These are phyloP conservation scores for Pseudogymnoascus sp. DNA, from an alignment of 2,329 filamentous ascomycete species.

Conservation along the genomic window DNA sequence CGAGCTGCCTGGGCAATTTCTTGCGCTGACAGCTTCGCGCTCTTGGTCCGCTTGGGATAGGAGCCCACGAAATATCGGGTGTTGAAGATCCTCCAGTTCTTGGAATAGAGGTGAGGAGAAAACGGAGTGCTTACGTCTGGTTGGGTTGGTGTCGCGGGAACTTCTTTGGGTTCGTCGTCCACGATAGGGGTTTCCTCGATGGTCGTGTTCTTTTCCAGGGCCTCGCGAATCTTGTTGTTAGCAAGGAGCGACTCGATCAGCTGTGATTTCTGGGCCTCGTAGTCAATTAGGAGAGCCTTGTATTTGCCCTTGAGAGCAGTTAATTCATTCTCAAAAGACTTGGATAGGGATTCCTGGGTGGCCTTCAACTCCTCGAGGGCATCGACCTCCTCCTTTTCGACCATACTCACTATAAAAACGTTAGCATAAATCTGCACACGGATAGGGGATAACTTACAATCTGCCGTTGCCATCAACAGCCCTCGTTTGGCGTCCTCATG, in stretches of 20 bases:
- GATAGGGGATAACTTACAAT: constrained; percentile 34
- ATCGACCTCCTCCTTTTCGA: constrained; percentile 44
- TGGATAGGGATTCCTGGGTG: constrained; percentile 49
- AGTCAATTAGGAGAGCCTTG: constrained; percentile 40
- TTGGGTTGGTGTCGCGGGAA: not conserved
- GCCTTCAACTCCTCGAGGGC: constrained; percentile 50
- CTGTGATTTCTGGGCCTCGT: constrained; percentile 49
- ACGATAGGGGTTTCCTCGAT: not conserved
- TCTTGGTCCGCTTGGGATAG: not conserved
- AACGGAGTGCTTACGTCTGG: constrained; percentile 5
- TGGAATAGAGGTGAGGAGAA: not conserved
- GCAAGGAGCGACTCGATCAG: constrained; percentile 50
- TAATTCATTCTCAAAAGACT: constrained; percentile 50
- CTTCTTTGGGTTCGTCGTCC: not conserved
- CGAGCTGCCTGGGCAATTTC: not conserved
- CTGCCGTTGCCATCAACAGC: constrained; percentile 41
- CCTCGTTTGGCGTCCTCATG: constrained; percentile 47
- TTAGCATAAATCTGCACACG: constrained; percentile 15
- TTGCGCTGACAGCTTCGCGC: not conserved
- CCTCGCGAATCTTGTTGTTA: constrained; percentile 51
- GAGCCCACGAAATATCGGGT: constrained; percentile 2
- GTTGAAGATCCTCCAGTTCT: constrained; percentile 3
- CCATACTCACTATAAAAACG: constrained; percentile 37
- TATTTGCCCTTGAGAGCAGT: constrained; percentile 45
- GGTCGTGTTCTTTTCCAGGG: constrained; percentile 28